A percentile compares a stretch with the other conserved stretches of the same genome.
These are phyloP conservation scores for Lichtheimia corymbifera DNA, from an alignment of 371 early-diverging fungal genomes.

Conservation along the genomic window DNA sequence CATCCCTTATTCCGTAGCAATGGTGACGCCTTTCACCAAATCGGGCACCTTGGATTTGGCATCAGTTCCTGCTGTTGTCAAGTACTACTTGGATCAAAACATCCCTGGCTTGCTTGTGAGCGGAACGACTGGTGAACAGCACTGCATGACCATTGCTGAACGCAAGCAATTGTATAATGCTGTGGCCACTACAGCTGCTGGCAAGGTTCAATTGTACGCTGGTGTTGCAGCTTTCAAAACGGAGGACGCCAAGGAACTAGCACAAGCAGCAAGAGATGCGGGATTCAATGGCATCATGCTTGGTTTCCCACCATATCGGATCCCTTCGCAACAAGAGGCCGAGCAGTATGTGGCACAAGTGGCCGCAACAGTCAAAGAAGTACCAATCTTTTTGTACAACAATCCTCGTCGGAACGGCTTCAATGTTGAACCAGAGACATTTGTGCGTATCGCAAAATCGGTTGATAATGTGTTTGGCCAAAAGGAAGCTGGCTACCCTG, in stretches of 20 bases:
- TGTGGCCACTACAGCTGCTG: slow-evolving; percentile 10
- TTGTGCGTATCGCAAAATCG: slow-evolving; percentile 13
- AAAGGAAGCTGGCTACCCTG: slow-evolving; percentile 26
- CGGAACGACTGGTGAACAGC: slow-evolving; percentile 35
- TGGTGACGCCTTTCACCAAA: slow-evolving; percentile 30
- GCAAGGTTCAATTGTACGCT: slow-evolving; percentile 22
- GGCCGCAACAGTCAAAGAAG: slow-evolving; percentile 10
- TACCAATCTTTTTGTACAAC: slow-evolving; percentile 34
- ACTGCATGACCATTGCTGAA: slow-evolving; percentile 27
- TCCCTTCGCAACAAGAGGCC: slow-evolving; percentile 23
- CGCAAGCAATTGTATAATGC: slow-evolving; percentile 23
- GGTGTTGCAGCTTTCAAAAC: slow-evolving; percentile 39
- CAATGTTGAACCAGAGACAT: slow-evolving; percentile 22
- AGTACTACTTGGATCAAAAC: slow-evolving; percentile 23
- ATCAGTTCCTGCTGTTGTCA: slow-evolving; percentile 23
- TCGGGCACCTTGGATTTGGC: slow-evolving; percentile 19
- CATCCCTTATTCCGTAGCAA: slow-evolving; percentile 28
- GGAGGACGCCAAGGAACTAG: slow-evolving; percentile 27
- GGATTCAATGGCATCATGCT: slow-evolving; percentile 33
- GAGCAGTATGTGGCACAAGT: slow-evolving; percentile 21
- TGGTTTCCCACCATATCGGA: slow-evolving; percentile 36
- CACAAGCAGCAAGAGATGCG: slow-evolving; percentile 16
- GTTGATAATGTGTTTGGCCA: slow-evolving; percentile 19
- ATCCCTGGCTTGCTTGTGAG: slow-evolving; percentile 33
- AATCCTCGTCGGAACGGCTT: slow-evolving; percentile 28